Evolutionary conservation across 2,329 filamentous ascomycete genomes (phyloP), one percentile per base, ranked within the genome.

Genomic region (Fusarium lateritium): DNA sequence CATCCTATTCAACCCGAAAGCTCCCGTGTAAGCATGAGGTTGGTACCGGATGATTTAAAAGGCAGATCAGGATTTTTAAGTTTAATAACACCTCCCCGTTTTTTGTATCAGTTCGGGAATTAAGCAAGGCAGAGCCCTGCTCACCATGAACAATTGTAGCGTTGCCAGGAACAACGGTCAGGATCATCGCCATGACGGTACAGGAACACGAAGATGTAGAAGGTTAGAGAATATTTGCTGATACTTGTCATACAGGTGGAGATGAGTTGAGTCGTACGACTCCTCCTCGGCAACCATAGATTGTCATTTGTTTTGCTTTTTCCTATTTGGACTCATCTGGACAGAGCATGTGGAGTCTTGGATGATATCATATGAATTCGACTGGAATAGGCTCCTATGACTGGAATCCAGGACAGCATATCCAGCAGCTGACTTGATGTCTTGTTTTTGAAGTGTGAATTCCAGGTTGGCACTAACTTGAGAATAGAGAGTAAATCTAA

Each of bases 181-280:
- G 44, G 34, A 50, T 47, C 52, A 42, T 40, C 19, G 28, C 33
- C 15, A 36, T 19, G 15, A 21, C 46, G 31, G 39, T 24, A 14
- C 7, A 14, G 17, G 28, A 34, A 22, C n/a, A 22, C 9, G 14
- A 31, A 24, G 26, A 33, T 52, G 9, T 14, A 42, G 11, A 44
- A 33, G 7, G 11, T 22, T 13, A 17, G 11, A 5, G 36, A 53
- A 14, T 17, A 31, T 31, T 31, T 13, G 10, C 28, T 31, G 34
- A 36, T 19, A 50, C 40, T 19, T 19, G 15, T 36, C 11, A 22
- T 45, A 28, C 13, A 38, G 21, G 38, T 42, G 53, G 61, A 22
- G 24, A 28, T 24, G 47, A 6, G 51, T 26, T 34, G 15, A 42
- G 26, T 65, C 56, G 36, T 26, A 55, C 39, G 54, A 55, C 51